Conservation (phyloP, 805 yeast genomes). For the Pichia gijzeniarum region DNA sequence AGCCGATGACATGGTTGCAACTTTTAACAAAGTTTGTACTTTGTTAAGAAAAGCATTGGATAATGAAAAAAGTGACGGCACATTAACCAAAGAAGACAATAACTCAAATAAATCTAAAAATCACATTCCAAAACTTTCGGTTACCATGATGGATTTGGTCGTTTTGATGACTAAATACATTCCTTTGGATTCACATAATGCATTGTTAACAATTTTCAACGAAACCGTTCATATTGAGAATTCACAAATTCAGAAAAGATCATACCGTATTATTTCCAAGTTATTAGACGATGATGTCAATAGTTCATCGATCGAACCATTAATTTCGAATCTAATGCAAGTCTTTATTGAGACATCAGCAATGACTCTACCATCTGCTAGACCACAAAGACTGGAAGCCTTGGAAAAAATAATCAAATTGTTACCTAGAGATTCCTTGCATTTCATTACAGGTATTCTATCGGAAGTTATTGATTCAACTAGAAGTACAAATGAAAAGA, state of each 20-base stretch:
- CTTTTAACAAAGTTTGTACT: constrained; percentile 82
- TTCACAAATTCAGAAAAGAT: constrained; percentile 77
- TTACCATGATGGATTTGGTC: constrained; percentile 86
- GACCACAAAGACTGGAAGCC: constrained; percentile 72
- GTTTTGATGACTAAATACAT: constrained; percentile 83
- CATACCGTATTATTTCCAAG: constrained; percentile 71
- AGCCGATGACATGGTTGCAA: constrained; percentile 56
- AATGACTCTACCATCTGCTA: constrained; percentile 61
- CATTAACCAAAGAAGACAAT: constrained; percentile 27
- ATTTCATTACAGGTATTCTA: constrained; percentile 72
- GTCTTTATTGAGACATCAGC: constrained; percentile 54
- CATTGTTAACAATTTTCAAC: constrained; percentile 72
- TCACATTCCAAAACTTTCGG: constrained; percentile 48
- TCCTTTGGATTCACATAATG: constrained; percentile 62
- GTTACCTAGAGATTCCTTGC: constrained; percentile 58
- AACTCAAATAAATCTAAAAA: constrained; percentile 31
- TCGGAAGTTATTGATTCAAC: constrained; percentile 89
- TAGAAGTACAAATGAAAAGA: constrained; percentile 87
- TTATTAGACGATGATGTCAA: constrained; percentile 67
- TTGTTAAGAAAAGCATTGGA: constrained; percentile 71
- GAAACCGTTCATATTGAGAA: constrained; percentile 53
- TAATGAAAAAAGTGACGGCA: constrained; percentile 36
- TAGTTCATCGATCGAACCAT: constrained; percentile 35
- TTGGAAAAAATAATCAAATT: constrained; percentile 52
- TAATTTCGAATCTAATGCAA: constrained; percentile 51